Conservation (phyloP, 148 eudicot species). For the Rhododendron vialii region DNA sequence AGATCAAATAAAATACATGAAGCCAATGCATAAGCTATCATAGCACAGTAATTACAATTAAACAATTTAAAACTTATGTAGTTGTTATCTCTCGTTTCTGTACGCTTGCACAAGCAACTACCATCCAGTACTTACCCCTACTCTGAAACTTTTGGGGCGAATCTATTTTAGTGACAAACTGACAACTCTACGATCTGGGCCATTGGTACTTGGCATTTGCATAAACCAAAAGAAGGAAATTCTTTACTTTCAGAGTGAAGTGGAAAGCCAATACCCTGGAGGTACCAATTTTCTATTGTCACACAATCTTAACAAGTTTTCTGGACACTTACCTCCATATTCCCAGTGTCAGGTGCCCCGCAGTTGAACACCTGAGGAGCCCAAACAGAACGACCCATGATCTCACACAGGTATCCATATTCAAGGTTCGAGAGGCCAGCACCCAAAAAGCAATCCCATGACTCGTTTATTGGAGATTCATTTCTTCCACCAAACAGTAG, state of each 20-base stretch:
- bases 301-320: slow-evolving; percentile 3
- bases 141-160: neutral
- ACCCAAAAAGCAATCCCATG: slow-evolving; percentile 45
- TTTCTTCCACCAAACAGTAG: slow-evolving; percentile 49
- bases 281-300: neutral
- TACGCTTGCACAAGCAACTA: neutral
- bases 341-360: slow-evolving; percentile 99
- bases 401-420: slow-evolving; percentile 95
- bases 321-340: slow-evolving; percentile 74
- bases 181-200: neutral
- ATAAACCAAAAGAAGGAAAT: neutral
- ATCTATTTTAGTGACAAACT: neutral
- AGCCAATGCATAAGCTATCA: neutral
- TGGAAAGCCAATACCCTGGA: neutral
- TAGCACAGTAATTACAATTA: neutral
- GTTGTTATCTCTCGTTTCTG: neutral
- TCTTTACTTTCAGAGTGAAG: neutral
- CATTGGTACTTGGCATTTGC: neutral
- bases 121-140: neutral
- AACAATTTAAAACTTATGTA: neutral
- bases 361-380: slow-evolving; percentile 98
- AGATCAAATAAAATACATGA: slow-evolving; percentile 1
- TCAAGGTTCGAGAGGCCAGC: slow-evolving; percentile 93
- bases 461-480: slow-evolving; percentile 19
- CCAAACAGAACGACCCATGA: slow-evolving; percentile 94